These are phyloP conservation scores for Penicillium sp. DNA, from an alignment of 2,329 filamentous ascomycete genomes.

Conservation along the genomic window DNA sequence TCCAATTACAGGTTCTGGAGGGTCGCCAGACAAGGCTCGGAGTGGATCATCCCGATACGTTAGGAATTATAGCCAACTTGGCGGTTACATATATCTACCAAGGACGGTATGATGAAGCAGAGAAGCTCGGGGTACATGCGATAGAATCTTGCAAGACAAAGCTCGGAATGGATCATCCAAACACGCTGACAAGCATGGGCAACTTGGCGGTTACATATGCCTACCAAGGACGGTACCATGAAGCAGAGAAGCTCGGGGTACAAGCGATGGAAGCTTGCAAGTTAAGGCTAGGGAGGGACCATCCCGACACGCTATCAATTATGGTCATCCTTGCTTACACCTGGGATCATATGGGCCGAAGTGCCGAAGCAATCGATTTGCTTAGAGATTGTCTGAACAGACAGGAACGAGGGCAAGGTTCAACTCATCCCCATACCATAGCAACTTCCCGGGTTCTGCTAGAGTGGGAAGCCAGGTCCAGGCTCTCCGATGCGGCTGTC, in stretches of 20 bases:
- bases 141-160: neutral
- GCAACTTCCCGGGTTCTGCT: too few species aligned
- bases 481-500: too few species aligned
- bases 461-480: too few species aligned
- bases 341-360: neutral
- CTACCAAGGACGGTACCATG: neutral
- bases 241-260: neutral
- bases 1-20: neutral
- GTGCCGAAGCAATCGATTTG: neutral
- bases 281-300: neutral
- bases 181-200: neutral
- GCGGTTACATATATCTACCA: neutral
- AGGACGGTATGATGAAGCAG: neutral
- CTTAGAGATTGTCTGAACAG: neutral
- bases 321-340: neutral
- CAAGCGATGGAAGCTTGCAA: neutral
- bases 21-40: neutral
- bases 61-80: neutral
- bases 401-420: neutral
- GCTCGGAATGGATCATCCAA: neutral
- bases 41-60: neutral
- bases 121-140: neutral
- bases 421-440: neutral
- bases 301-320: conserved; percentile 1
- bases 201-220: neutral